A percentile compares a stretch with the other conserved stretches of the same genome.
Evolutionary conservation across 495 filamentous ascomycete genomes (phyloP).

Genomic region (Cercophora sp.): DNA sequence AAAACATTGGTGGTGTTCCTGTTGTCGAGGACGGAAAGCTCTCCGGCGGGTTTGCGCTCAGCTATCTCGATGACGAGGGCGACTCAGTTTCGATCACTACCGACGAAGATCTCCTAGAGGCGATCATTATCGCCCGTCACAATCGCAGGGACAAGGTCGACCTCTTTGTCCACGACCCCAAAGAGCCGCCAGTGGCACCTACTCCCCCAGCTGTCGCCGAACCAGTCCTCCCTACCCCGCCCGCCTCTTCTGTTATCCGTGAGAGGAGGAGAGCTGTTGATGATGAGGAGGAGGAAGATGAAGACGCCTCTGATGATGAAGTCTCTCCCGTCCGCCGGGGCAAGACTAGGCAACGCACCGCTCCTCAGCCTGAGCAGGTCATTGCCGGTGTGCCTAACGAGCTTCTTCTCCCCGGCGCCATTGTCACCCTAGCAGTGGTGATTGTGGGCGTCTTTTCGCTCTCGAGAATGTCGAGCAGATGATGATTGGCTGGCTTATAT

Average conservation of each 20-base stretch:
- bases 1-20: slow-evolving; percentile 78
- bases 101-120: slow-evolving; percentile 86
- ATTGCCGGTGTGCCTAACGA: slow-evolving; percentile 95
- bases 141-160: slow-evolving; percentile 87
- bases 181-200: slow-evolving; percentile 71
- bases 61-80: slow-evolving; percentile 95
- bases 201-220: slow-evolving; percentile 62
- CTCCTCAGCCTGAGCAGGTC: slow-evolving; percentile 63
- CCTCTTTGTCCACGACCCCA: slow-evolving; percentile 91
- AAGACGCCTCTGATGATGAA: slow-evolving; percentile 59
- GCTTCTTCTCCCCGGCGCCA: slow-evolving; percentile 84
- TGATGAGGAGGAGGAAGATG: slow-evolving; percentile 56
- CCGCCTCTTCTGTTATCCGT: slow-evolving; percentile 50
- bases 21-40: slow-evolving; percentile 73
- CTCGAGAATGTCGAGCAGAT: slow-evolving; percentile 60
- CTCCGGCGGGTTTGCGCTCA: slow-evolving; percentile 80
- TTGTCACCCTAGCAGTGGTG: slow-evolving; percentile 89
- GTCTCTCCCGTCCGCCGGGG: slow-evolving; percentile 43
- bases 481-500: too few species aligned
- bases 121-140: slow-evolving; percentile 76
- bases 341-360: slow-evolving; percentile 30
- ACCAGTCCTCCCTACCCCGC: slow-evolving; percentile 45
- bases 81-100: slow-evolving; percentile 98
- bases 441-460: slow-evolving; percentile 93
- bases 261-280: slow-evolving; percentile 57